These are phyloP conservation scores for Nakazawaea siamensis DNA, from an alignment of 805 yeast species.

Conservation along the genomic window DNA sequence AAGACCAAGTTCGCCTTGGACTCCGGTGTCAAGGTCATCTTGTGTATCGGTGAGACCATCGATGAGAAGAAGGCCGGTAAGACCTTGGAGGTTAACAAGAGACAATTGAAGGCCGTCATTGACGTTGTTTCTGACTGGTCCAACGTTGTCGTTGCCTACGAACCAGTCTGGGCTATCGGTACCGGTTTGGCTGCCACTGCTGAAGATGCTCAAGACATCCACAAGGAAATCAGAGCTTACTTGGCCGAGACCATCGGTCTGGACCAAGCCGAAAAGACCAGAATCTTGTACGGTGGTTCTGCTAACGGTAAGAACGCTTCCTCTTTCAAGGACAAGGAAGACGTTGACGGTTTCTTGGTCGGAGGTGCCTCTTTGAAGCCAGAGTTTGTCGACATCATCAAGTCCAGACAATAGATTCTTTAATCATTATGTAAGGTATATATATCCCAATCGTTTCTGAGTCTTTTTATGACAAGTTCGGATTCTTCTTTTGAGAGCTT, in stretches of 20 bases:
- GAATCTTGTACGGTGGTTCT: slow-evolving; percentile 98
- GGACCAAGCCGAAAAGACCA: slow-evolving; percentile 64
- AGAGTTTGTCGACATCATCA: slow-evolving; percentile 92
- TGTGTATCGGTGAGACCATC: slow-evolving; percentile 95
- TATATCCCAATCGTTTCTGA: slow-evolving; percentile 2
- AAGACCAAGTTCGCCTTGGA: slow-evolving; percentile 93
- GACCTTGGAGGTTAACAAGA: slow-evolving; percentile 79
- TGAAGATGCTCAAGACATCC: slow-evolving; percentile 95
- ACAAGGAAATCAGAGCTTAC: slow-evolving; percentile 79
- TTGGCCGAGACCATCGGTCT: slow-evolving; percentile 70
- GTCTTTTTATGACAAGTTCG: neutral
- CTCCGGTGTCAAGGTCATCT: slow-evolving; percentile 80
- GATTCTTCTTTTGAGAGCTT: neutral
- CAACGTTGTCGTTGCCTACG: slow-evolving; percentile 91
- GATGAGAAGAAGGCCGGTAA: slow-evolving; percentile 88
- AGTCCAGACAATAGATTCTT: slow-evolving; percentile 61
- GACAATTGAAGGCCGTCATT: slow-evolving; percentile 86
- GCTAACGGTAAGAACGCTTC: slow-evolving; percentile 91
- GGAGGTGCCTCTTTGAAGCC: slow-evolving; percentile 99
- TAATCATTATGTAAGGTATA: neutral
- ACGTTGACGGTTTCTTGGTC: slow-evolving; percentile 97
- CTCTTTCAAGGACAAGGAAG: slow-evolving; percentile 84
- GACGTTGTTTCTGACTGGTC: slow-evolving; percentile 82
- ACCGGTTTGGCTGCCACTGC: slow-evolving; percentile 99
- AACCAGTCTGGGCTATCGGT: slow-evolving; percentile 99